A percentile compares a stretch with the other conserved stretches of the same genome.
phyloP scores from a whole-genome alignment of 2,329 filamentous ascomycete genomes.

The Aspergillus luchuensis region DNA sequence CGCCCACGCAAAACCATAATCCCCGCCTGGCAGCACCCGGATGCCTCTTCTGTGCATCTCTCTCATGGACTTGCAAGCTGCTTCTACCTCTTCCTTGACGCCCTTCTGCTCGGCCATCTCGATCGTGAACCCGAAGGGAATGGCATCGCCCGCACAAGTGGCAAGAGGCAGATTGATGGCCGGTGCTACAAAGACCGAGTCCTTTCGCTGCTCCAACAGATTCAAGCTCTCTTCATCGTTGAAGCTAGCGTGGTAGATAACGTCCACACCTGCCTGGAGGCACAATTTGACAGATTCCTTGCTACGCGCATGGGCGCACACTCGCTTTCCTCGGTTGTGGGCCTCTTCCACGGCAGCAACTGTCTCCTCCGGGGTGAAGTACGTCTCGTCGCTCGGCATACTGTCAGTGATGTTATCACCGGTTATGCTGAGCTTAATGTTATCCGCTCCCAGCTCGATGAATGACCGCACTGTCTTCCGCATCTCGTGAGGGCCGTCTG shows the following conservation, averaged over 20 bases:
- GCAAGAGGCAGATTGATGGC: not conserved
- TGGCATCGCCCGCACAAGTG: not conserved
- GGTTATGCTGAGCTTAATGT: constrained; percentile 5
- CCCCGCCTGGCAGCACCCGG: constrained; percentile 46
- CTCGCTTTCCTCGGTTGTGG: not conserved
- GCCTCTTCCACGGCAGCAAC: constrained; percentile 5
- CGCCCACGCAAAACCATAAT: constrained; percentile 51
- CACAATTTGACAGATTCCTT: not conserved
- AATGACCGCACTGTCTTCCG: constrained; percentile 27
- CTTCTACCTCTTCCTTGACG: constrained; percentile 43
- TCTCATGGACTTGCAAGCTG: constrained; percentile 38
- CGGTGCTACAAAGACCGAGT: constrained; percentile 2
- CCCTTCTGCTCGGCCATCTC: constrained; percentile 43
- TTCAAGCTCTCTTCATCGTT: not conserved
- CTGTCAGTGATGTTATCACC: not conserved
- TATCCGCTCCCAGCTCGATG: constrained; percentile 1
- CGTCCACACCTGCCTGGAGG: not conserved
- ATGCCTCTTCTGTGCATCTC: constrained; percentile 51
- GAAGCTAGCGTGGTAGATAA: constrained; percentile 7
- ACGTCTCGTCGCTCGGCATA: constrained; percentile 2
- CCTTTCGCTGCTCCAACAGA: not conserved
- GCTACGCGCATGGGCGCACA: constrained; percentile 4
- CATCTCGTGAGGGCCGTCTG: constrained; percentile 44
- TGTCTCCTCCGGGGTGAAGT: constrained; percentile 4
- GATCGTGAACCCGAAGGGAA: not conserved